Percentiles rank a stretch among this genome's conserved stretches.
These are phyloP conservation scores for Stephania japonica DNA, from an alignment of 164 flowering plant genomes.

Conservation along the genomic window DNA sequence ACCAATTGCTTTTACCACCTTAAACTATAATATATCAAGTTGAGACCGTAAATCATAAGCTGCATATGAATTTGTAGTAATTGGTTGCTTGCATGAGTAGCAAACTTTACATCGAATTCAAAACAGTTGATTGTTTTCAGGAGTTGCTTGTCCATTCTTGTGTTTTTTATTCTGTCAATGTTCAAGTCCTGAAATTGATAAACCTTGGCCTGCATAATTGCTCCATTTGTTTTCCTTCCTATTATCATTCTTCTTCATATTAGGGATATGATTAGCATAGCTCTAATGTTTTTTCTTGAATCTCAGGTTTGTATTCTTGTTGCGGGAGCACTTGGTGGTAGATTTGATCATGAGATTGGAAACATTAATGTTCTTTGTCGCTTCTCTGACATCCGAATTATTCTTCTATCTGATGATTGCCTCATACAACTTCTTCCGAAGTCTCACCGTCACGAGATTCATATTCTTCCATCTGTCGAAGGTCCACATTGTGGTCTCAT, in stretches of 20 bases:
- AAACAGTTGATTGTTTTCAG: neutral
- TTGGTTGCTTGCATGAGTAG: no score
- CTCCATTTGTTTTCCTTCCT: neutral
- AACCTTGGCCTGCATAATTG: neutral
- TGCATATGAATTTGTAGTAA: no score
- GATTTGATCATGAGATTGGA: slow-evolving; percentile 93
- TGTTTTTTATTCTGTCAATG: neutral
- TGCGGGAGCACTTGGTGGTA: slow-evolving; percentile 95
- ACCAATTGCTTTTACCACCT: no score
- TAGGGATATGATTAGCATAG: neutral
- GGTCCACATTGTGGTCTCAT: slow-evolving; percentile 96
- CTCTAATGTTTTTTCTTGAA: neutral
- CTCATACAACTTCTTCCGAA: slow-evolving; percentile 79
- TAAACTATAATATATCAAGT: no score
- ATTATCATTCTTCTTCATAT: neutral
- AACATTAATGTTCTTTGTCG: slow-evolving; percentile 69
- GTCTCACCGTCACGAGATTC: slow-evolving; percentile 66
- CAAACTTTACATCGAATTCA: neutral
- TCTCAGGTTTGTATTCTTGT: slow-evolving; percentile 79
- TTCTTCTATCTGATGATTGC: slow-evolving; percentile 84
- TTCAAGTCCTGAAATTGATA: neutral
- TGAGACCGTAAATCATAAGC: no score
- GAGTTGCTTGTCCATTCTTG: neutral
- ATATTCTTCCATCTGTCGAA: slow-evolving; percentile 59
- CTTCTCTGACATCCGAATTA: slow-evolving; percentile 54